A percentile compares a stretch with the other conserved stretches of the same genome.
These are phyloP conservation scores for Lasiosphaeria ovina DNA, from an alignment of 495 filamentous ascomycete genomes.

Conservation along the genomic window DNA sequence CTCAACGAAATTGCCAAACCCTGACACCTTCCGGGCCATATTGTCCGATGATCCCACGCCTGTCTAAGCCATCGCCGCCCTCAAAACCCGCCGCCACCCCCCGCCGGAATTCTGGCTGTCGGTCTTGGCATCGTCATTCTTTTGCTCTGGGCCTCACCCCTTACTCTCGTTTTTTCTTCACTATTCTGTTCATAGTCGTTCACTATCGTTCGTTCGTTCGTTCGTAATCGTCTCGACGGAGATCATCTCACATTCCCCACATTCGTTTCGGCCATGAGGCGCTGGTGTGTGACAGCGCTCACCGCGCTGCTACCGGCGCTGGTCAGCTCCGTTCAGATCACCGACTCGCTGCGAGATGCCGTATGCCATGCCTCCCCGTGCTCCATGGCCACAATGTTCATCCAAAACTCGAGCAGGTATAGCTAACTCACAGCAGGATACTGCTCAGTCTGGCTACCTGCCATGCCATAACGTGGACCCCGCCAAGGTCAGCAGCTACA, in stretches of 20 bases:
- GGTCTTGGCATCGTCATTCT: not conserved
- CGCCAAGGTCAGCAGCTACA: conserved; percentile 16
- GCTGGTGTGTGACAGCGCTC: conserved; percentile 6
- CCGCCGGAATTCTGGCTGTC: not conserved
- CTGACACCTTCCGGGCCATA: not conserved
- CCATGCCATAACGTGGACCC: conserved; percentile 21
- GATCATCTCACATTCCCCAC: not conserved
- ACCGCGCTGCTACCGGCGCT: conserved; percentile 7
- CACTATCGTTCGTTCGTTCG: not conserved
- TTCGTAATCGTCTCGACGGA: not conserved
- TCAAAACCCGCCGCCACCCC: not conserved
- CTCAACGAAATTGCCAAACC: too few species aligned
- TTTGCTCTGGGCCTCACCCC: not conserved
- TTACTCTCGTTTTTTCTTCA: not conserved
- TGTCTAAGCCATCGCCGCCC: not conserved
- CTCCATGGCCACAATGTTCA: not conserved
- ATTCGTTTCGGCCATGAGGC: conserved; percentile 6
- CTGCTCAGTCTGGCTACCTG: conserved; percentile 17
- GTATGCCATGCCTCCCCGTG: not conserved
- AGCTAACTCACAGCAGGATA: conserved; percentile 1
- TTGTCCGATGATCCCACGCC: not conserved
- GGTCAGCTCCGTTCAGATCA: conserved; percentile 8
- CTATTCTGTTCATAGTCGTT: not conserved
- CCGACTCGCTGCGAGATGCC: conserved; percentile 8
- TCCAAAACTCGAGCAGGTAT: not conserved